Base-by-base conservation (phyloP, 2,329 filamentous ascomycete genomes). In the Fusarium subtropicale region DNA sequence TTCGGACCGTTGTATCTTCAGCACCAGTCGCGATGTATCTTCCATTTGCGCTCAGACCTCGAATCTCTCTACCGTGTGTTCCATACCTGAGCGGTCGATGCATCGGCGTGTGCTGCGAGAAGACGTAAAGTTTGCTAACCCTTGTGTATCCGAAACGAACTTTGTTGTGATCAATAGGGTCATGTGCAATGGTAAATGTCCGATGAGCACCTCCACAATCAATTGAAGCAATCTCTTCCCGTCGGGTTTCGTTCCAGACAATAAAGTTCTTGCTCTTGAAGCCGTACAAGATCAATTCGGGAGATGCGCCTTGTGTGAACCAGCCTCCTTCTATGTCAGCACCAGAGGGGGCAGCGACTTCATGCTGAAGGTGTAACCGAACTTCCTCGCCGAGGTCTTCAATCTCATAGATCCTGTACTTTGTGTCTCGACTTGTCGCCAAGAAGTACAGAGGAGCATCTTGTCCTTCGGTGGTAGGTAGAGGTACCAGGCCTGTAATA, bases 181-280 rank as follows among this genome's bases (percentile, higher is more conserved):
- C 70, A 58, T 79, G 78, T 28, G 65, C 66, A 52, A 81, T 66
- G n/a, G 88, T 86, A 85, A 93, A 97, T 33, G 86, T 90, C 56
- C 95, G 87, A 75, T 97, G 93, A 0, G 90, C 90, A 34, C 95
- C 95, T 57, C 94, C 95, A 75, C 95, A 97, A 50, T 94, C 90
- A 31, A 97, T 84, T 1, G 84, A 85, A 56, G 91, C 87, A 18
- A 95, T 78, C 73, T 95, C 91, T 58, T 88, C 86, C 61, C 92
- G 89, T 3, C 82, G 82, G 0, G 88, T 89, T 75, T 92, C 89
- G 76, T 97, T 92, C 88, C 92, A 96, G 12, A 95, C 86, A 15
- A 97, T 83, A 75, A 98, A 97, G 47, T 88, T 84, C 66, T 89
- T 93, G 76, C 91, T 89, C 57, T 88, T 89, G 80, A 97, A 98